A percentile compares a stretch with the other conserved stretches of the same genome.
Conservation (phyloP, 163 green algal genomes). For the Prototheca cutis region DNA sequence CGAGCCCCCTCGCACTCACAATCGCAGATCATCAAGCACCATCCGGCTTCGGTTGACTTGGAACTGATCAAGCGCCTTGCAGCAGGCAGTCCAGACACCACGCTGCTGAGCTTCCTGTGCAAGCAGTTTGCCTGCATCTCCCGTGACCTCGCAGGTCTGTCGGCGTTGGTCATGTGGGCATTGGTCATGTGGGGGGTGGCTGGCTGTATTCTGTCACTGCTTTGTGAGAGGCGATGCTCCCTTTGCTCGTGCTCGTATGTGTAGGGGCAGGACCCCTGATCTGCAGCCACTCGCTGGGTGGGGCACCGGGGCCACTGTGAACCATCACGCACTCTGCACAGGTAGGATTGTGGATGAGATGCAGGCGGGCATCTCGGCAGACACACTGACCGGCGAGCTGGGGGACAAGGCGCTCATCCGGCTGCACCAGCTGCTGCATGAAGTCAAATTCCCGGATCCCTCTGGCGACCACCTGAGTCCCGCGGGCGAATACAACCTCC, state of each 20-base stretch:
- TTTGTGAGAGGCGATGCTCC: too few relatives aligned
- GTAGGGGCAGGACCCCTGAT: too few relatives aligned
- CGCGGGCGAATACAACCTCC: constrained; percentile 95
- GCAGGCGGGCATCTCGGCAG: constrained; percentile 35
- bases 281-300: too few relatives aligned
- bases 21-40: constrained; percentile 55
- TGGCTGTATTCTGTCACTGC: too few relatives aligned
- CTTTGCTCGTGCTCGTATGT: too few relatives aligned
- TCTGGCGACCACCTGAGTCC: constrained; percentile 74
- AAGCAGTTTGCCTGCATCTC: constrained; percentile 80
- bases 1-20: too few relatives aligned
- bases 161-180: too few relatives aligned
- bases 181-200: too few relatives aligned
- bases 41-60: constrained; percentile 81
- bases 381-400: constrained; percentile 56
- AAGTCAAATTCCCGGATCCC: constrained; percentile 69
- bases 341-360: constrained; percentile 67
- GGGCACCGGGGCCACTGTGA: too few relatives aligned
- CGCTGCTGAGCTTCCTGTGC: constrained; percentile 65
- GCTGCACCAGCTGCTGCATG: constrained; percentile 87
- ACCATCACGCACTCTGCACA: too few relatives aligned
- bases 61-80: constrained; percentile 84
- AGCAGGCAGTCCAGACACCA: constrained; percentile 33
- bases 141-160: constrained; percentile 61
- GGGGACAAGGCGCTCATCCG: constrained; percentile 34